phyloP scores from a whole-genome alignment of 2,329 filamentous ascomycete genomes.

The Neofusicoccum parvum region DNA sequence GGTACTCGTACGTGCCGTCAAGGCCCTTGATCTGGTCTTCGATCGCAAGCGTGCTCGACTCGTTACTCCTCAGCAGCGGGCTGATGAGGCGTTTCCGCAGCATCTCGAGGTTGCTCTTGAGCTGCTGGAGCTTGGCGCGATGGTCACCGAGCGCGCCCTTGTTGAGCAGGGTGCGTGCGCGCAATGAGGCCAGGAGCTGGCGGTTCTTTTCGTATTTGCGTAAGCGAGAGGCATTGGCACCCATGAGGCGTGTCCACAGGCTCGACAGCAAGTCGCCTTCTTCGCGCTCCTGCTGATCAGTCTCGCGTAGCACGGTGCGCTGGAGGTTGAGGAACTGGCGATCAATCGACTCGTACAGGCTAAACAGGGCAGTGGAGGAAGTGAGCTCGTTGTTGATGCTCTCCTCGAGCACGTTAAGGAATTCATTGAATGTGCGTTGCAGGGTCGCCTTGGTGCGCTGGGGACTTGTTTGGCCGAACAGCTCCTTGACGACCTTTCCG shows the following conservation, averaged over 20 bases:
- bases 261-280: slow-evolving; percentile 81
- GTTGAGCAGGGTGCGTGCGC: slow-evolving; percentile 81
- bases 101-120: slow-evolving; percentile 87
- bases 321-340: slow-evolving; percentile 87
- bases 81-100: slow-evolving; percentile 80
- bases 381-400: slow-evolving; percentile 82
- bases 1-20: slow-evolving; percentile 75
- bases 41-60: slow-evolving; percentile 69
- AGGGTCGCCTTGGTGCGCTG: slow-evolving; percentile 80
- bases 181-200: slow-evolving; percentile 73
- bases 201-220: slow-evolving; percentile 92
- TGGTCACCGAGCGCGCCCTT: slow-evolving; percentile 86
- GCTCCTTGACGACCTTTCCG: slow-evolving; percentile 67
- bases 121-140: slow-evolving; percentile 77
- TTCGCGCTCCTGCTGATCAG: slow-evolving; percentile 75
- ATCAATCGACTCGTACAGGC: slow-evolving; percentile 90
- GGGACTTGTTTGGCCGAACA: slow-evolving; percentile 79
- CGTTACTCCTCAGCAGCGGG: slow-evolving; percentile 74
- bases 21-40: slow-evolving; percentile 85
- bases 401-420: slow-evolving; percentile 84
- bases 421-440: slow-evolving; percentile 85
- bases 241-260: slow-evolving; percentile 84
- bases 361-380: slow-evolving; percentile 78
- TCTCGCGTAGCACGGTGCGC: slow-evolving; percentile 81
- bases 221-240: slow-evolving; percentile 72